These are phyloP conservation scores for Chlorella sp. DNA, from an alignment of 139 green algal species.

Conservation along the genomic window DNA sequence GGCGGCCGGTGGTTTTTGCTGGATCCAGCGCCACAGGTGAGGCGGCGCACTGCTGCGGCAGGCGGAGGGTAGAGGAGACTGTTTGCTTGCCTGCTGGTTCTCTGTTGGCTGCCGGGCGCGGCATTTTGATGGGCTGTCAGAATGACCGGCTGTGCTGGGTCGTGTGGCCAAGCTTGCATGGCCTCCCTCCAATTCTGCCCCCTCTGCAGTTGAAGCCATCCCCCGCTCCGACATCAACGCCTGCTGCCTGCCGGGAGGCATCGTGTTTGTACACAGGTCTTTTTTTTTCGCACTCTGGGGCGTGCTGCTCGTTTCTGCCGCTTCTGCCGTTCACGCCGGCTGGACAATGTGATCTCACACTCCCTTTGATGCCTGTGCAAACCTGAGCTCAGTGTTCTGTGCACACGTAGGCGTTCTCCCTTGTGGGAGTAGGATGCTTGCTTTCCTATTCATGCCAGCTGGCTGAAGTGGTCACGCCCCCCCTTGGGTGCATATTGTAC, in stretches of 20 bases:
- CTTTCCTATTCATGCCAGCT: too few species aligned
- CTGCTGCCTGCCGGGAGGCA: constrained; percentile 19
- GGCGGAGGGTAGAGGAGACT: background rate
- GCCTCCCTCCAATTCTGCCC: background rate
- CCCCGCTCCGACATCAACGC: constrained; percentile 11
- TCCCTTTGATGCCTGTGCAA: too few species aligned
- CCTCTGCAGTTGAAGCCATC: background rate
- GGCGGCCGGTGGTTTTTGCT: background rate
- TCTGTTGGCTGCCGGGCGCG: background rate
- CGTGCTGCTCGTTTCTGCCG: too few species aligned
- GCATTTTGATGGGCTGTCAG: background rate
- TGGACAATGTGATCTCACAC: too few species aligned
- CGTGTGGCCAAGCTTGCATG: background rate
- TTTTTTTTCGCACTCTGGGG: too few species aligned
- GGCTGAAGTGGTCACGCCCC: too few species aligned
- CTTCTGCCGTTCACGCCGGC: too few species aligned
- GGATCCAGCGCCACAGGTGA: background rate
- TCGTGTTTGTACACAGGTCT: constrained; percentile 20
- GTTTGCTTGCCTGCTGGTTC: background rate
- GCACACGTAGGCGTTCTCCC: too few species aligned
- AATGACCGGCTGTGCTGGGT: background rate
- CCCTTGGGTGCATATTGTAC: too few species aligned
- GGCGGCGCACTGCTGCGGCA: background rate
- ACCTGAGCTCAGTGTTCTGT: too few species aligned
- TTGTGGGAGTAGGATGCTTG: too few species aligned